Percentiles rank a stretch among this genome's conserved stretches.
These are phyloP conservation scores for Asterophora lycoperdoides DNA, from an alignment of 768 basidiomycete genomes.

Conservation along the genomic window DNA sequence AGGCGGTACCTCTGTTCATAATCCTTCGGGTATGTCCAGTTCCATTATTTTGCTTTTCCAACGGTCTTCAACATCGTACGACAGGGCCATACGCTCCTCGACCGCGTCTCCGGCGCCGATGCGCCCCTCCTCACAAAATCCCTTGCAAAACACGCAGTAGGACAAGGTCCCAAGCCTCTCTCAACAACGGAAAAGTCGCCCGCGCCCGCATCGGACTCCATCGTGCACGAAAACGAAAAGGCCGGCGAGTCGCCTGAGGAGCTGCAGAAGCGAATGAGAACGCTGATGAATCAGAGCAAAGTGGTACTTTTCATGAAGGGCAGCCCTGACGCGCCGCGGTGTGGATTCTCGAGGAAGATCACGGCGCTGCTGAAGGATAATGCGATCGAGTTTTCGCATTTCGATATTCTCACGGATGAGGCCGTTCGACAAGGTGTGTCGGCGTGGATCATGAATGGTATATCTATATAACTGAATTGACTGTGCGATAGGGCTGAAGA, in stretches of 20 bases:
- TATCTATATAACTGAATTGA: neutral
- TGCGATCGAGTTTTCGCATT: constrained; percentile 63
- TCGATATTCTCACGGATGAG: constrained; percentile 83
- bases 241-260: constrained; percentile 56
- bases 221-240: constrained; percentile 15
- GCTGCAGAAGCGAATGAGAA: constrained; percentile 56
- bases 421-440: constrained; percentile 70
- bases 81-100: constrained; percentile 87
- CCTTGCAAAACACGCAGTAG: constrained; percentile 54
- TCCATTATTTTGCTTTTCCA: neutral
- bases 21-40: constrained; percentile 62
- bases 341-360: constrained; percentile 81
- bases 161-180: constrained; percentile 35
- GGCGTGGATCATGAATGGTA: neutral
- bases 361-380: constrained; percentile 62
- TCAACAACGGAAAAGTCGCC: constrained; percentile 47
- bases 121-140: constrained; percentile 56
- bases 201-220: constrained; percentile 24
- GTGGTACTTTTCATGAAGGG: constrained; percentile 95
- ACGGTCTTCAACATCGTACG: neutral
- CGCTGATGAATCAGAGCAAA: constrained; percentile 72
- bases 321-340: constrained; percentile 67
- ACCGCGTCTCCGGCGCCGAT: constrained; percentile 76
- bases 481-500: constrained; percentile 52
- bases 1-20: constrained; percentile 82